A percentile compares a stretch with the other conserved stretches of the same genome.
Conservation (phyloP, 306 rosid species). For the Chamaecrista fasciculata region DNA sequence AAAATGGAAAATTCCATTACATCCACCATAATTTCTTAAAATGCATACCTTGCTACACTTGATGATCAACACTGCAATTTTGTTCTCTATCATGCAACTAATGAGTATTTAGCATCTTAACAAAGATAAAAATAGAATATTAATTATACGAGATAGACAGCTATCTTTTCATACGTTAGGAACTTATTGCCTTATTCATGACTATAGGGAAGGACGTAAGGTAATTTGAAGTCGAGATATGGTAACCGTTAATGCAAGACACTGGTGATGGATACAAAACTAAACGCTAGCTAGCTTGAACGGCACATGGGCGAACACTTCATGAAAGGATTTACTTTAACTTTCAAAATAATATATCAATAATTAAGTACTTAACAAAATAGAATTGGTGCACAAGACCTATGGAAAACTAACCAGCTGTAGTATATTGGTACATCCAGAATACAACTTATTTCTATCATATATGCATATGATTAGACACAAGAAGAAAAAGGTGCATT, state of each 20-base stretch:
- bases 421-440: neutral
- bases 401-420: neutral
- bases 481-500: neutral
- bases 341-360: neutral
- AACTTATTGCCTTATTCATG: neutral
- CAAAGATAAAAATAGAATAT: neutral
- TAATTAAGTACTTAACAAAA: neutral
- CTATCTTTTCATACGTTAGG: neutral
- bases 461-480: neutral
- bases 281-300: slow-evolving; percentile 14
- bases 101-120: neutral
- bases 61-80: neutral
- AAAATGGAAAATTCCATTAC: neutral
- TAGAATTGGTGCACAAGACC: neutral
- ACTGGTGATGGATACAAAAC: neutral
- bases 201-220: slow-evolving; percentile 19
- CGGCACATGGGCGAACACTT: neutral
- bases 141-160: neutral
- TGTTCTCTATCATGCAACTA: neutral
- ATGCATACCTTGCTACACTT: neutral
- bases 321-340: neutral
- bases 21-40: neutral
- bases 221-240: neutral
- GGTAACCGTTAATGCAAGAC: neutral
- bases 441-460: neutral